Evolutionary conservation across 2,329 filamentous ascomycete species (phyloP).

Genomic region (Penicillium frequentans): DNA sequence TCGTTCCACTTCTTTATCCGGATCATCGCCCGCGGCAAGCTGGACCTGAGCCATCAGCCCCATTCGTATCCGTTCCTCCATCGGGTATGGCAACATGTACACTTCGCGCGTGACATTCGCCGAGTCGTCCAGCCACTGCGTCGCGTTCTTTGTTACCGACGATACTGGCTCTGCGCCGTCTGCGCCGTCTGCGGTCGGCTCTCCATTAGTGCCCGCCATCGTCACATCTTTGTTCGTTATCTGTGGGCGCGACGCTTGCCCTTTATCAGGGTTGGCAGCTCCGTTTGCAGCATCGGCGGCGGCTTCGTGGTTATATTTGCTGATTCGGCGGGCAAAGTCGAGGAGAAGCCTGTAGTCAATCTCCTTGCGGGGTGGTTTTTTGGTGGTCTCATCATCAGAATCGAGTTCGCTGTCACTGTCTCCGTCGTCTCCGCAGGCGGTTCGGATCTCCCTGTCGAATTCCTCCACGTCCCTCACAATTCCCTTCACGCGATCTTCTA

Average conservation of each 20-base stretch:
- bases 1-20: slow-evolving; percentile 50
- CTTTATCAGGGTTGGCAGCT: slow-evolving; percentile 16
- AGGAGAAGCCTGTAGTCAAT: slow-evolving; percentile 47
- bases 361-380: slow-evolving; percentile 26
- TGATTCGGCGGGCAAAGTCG: slow-evolving; percentile 48
- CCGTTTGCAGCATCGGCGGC: slow-evolving; percentile 43
- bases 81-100: slow-evolving; percentile 47
- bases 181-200: slow-evolving; percentile 16
- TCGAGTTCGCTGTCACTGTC: slow-evolving; percentile 33
- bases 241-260: slow-evolving; percentile 18
- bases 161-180: slow-evolving; percentile 35
- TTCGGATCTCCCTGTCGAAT: slow-evolving; percentile 42
- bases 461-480: slow-evolving; percentile 42
- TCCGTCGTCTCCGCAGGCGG: slow-evolving; percentile 32
- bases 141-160: slow-evolving; percentile 41
- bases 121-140: slow-evolving; percentile 43
- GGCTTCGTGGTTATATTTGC: slow-evolving; percentile 48
- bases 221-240: slow-evolving; percentile 29
- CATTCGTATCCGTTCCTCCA: slow-evolving; percentile 45
- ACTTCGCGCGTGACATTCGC: slow-evolving; percentile 41
- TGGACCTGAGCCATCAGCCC: slow-evolving; percentile 49
- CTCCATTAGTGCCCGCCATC: slow-evolving; percentile 36
- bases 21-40: slow-evolving; percentile 50
- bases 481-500: slow-evolving; percentile 43
- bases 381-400: slow-evolving; percentile 19